phyloP scores from a whole-genome alignment of 768 basidiomycete species.

The Gelatoporia subvermispora region DNA sequence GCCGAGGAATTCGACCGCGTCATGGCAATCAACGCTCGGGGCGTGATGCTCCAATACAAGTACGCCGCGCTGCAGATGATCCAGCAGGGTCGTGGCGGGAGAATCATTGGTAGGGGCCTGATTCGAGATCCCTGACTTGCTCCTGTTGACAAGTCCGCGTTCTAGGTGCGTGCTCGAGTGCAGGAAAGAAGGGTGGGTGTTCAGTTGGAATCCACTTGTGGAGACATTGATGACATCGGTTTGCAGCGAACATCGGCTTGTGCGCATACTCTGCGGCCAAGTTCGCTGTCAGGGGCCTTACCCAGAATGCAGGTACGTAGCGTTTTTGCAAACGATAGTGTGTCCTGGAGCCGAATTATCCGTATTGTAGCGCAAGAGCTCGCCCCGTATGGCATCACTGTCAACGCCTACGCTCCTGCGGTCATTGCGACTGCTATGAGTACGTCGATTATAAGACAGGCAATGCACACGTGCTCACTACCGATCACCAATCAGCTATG shows the following conservation, averaged over 20 bases:
- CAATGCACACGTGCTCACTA: neutral
- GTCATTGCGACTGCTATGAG: slow-evolving; percentile 16
- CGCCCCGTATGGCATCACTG: slow-evolving; percentile 19
- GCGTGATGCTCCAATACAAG: slow-evolving; percentile 34
- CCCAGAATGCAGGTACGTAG: slow-evolving; percentile 15
- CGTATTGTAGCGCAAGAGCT: slow-evolving; percentile 24
- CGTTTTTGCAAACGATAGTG: too few species aligned
- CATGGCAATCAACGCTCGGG: slow-evolving; percentile 28
- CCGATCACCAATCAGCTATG: neutral
- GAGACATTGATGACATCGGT: neutral
- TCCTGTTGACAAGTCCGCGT: neutral
- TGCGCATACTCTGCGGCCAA: slow-evolving; percentile 18
- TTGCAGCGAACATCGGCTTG: neutral
- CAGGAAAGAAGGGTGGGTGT: slow-evolving; percentile 12
- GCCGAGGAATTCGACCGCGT: slow-evolving; percentile 12
- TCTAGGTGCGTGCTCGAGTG: slow-evolving; percentile 13
- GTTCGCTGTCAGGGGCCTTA: slow-evolving; percentile 23
- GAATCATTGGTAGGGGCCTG: slow-evolving; percentile 29
- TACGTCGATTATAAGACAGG: slow-evolving; percentile 10
- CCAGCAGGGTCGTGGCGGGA: slow-evolving; percentile 33
- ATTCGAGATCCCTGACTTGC: neutral
- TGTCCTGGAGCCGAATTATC: slow-evolving; percentile 33
- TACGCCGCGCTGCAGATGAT: slow-evolving; percentile 37
- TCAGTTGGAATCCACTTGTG: too few species aligned
- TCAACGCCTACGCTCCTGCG: slow-evolving; percentile 25